These are phyloP conservation scores for Euphrasia confusa DNA, from an alignment of 257 asterid genomes.

Conservation along the genomic window DNA sequence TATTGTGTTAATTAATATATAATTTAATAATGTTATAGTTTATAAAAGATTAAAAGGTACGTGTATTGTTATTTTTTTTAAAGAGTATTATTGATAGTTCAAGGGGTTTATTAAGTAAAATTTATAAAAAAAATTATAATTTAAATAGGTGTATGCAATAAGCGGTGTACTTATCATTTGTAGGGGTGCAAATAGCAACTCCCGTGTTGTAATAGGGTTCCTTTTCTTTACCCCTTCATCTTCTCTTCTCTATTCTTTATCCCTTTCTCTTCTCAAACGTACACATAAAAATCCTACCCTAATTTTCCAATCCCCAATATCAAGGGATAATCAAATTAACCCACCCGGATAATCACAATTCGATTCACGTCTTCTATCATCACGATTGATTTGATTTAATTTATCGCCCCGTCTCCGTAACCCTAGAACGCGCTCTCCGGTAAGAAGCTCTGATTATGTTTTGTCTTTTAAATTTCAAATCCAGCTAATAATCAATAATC, in stretches of 20 bases:
- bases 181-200: too few relatives aligned
- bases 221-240: neutral
- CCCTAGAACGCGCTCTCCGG: conserved; percentile 14
- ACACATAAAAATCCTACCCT: neutral
- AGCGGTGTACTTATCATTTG: too few relatives aligned
- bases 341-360: neutral
- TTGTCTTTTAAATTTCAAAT: neutral
- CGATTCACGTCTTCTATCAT: neutral
- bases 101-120: too few relatives aligned
- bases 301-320: neutral
- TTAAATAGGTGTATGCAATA: too few relatives aligned
- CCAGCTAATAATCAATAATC: neutral
- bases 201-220: neutral
- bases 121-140: too few relatives aligned
- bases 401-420: conserved; percentile 14
- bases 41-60: too few relatives aligned
- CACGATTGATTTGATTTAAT: neutral
- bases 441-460: conserved; percentile 6
- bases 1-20: too few relatives aligned
- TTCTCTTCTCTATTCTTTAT: neutral
- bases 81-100: too few relatives aligned
- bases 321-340: neutral
- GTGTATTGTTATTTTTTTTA: too few relatives aligned
- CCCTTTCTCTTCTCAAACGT: neutral
- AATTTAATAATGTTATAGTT: too few relatives aligned